Evolutionary conservation across 352 stramenopile species (phyloP).

Genomic region (Globisporangium solare): DNA sequence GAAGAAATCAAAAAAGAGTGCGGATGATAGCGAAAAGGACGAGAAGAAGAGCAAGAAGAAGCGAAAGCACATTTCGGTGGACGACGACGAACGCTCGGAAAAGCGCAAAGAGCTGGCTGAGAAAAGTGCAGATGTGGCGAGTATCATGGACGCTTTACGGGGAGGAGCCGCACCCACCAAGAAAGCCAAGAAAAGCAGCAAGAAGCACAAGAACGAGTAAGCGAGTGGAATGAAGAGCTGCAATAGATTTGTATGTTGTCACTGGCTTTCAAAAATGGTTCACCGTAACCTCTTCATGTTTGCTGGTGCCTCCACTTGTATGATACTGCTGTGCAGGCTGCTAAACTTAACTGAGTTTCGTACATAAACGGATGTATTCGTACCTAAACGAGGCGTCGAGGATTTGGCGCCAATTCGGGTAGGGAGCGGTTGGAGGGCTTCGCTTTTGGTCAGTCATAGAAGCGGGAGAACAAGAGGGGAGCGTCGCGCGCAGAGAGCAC

Average conservation of each 20-base stretch:
- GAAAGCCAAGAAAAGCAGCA: conserved; percentile 33
- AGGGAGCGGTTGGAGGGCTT: conserved; percentile 2
- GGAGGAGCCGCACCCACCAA: conserved; percentile 12
- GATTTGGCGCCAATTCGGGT: conserved; percentile 8
- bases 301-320: too few species aligned
- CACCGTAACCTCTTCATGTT: neutral
- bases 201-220: conserved; percentile 28
- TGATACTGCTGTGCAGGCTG: too few species aligned
- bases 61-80: conserved; percentile 25
- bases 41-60: conserved; percentile 43
- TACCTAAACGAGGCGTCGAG: neutral
- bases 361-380: neutral
- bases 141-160: conserved; percentile 68
- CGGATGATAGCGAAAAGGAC: neutral
- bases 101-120: conserved; percentile 25
- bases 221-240: neutral
- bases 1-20: conserved; percentile 7
- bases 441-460: neutral
- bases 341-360: too few species aligned
- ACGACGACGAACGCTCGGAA: conserved; percentile 21
- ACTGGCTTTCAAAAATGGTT: neutral
- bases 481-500: too few species aligned
- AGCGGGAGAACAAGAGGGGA: neutral
- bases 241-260: neutral
- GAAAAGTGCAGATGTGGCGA: conserved; percentile 47